Base-by-base conservation (phyloP, 2,329 filamentous ascomycete genomes). In the Paecilomyces sp. region DNA sequence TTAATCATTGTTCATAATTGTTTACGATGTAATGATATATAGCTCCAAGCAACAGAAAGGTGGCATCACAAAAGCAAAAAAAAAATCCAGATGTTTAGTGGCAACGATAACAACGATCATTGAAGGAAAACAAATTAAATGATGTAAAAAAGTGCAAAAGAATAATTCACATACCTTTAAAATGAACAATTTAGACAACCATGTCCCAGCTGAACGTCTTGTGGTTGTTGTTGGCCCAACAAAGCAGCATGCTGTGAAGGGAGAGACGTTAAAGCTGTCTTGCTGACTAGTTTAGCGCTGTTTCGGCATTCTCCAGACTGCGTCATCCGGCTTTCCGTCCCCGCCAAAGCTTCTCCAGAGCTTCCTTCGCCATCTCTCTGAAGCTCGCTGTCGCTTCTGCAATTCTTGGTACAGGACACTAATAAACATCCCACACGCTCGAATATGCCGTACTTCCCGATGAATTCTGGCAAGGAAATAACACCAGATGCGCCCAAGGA, bases 371-470 rank as follows among this genome's bases (percentile, higher is more conserved):
- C 50, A 53, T 53, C 64, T 57, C 60, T 22, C 22, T 30, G 24
- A 53, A 53, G 51, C 51, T 60, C 57, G 6, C 50, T 51, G 18
- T 33, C 52, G 15, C 33, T 22, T 56, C 58, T 63, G 60, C 61
- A 47, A 8, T 47, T 18, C 18, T 6, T 47, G 15, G n/a, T 56
- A 50, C 31, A 31, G 34, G 7, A 47, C 41, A 18, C 41, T 22
- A 47, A 28, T 28, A 28, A 28, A n/a, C 13, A 22, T 13, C 51
- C 25, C 1, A 53, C 13, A 53, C 51, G 11, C 18, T 53, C 31
- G 53, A 70, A 60, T 41, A 76, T 76, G 74, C 74, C 74, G 58
- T 64, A 67, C 57, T 74, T 76, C 56, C 73, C 74, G 31, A 71
- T 70, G 66, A 68, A 70, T 56, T 67, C 70, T 11, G 71, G 69